These are phyloP conservation scores for Eimeria brunetti DNA, from an alignment of 169 alveolate genomes.

Conservation along the genomic window DNA sequence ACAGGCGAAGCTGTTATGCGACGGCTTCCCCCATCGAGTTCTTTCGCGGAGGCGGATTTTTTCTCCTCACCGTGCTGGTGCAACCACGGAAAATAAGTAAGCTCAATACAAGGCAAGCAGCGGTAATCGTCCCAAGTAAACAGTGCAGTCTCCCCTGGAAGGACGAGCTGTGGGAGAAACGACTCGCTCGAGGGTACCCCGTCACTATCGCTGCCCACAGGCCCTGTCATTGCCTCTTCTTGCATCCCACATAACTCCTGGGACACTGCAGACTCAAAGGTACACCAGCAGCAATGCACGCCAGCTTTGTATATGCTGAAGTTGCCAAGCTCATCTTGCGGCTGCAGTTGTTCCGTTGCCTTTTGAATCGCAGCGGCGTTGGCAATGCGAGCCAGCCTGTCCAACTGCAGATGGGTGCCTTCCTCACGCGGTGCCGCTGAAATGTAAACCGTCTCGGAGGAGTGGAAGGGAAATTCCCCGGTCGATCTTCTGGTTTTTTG, in stretches of 20 bases:
- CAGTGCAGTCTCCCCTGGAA: constrained; percentile 72
- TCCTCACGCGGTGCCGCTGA: constrained; percentile 46
- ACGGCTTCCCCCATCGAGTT: not conserved
- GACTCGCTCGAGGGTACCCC: constrained; percentile 10
- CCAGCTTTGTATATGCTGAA: constrained; percentile 8
- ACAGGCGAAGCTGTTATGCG: not conserved
- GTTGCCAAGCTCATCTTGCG: not conserved
- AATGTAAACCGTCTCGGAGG: constrained; percentile 26
- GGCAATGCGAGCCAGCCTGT: constrained; percentile 34
- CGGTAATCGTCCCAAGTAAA: constrained; percentile 78
- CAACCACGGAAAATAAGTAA: constrained; percentile 54
- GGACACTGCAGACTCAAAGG: constrained; percentile 29
- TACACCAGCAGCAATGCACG: constrained; percentile 35
- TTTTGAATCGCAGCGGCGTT: constrained; percentile 16
- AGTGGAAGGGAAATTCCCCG: constrained; percentile 8
- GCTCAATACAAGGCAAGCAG: constrained; percentile 54
- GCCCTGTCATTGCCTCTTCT: not conserved
- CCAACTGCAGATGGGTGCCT: constrained; percentile 2
- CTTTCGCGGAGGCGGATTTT: not conserved
- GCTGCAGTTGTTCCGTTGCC: not conserved
- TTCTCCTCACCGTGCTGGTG: not conserved
- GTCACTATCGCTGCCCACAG: constrained; percentile 27
- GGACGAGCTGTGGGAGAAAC: constrained; percentile 71
- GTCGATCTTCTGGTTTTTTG: not conserved
- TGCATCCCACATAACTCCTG: constrained; percentile 25